phyloP scores from a whole-genome alignment of 2,329 filamentous ascomycete genomes.

The Dryadomyces quercus-mongolicae region DNA sequence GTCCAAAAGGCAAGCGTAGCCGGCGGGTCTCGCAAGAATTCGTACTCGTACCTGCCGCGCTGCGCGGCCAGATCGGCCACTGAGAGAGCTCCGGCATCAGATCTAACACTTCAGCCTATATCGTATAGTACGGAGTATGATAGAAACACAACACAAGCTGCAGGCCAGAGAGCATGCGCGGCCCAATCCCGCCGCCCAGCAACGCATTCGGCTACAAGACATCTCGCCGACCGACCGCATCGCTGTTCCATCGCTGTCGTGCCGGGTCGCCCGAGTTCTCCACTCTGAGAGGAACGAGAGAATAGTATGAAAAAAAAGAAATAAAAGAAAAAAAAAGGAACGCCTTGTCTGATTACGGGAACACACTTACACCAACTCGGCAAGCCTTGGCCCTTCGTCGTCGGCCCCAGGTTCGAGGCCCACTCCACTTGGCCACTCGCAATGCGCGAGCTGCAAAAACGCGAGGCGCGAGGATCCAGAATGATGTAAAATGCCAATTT shows the following conservation, averaged over 20 bases:
- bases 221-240: background rate
- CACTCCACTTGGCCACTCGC: background rate
- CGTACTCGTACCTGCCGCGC: background rate
- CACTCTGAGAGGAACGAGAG: background rate
- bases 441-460: slow-evolving; percentile 10
- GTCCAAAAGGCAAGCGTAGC: too few species aligned
- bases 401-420: background rate
- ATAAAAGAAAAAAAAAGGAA: background rate
- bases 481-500: background rate
- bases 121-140: background rate
- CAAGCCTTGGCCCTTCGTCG: background rate
- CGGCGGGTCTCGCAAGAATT: too few species aligned
- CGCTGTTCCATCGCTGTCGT: background rate
- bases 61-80: background rate
- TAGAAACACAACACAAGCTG: background rate
- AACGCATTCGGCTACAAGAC: background rate
- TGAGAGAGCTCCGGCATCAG: too few species aligned
- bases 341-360: background rate
- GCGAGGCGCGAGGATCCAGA: slow-evolving; percentile 11
- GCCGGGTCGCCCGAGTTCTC: slow-evolving; percentile 3
- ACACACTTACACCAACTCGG: background rate
- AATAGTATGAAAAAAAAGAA: background rate
- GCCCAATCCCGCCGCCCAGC: too few species aligned
- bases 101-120: background rate
- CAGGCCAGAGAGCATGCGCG: too few species aligned